Evolutionary conservation across 441 rosid genomes (phyloP).

Genomic region (Codiaeum variegatum): DNA sequence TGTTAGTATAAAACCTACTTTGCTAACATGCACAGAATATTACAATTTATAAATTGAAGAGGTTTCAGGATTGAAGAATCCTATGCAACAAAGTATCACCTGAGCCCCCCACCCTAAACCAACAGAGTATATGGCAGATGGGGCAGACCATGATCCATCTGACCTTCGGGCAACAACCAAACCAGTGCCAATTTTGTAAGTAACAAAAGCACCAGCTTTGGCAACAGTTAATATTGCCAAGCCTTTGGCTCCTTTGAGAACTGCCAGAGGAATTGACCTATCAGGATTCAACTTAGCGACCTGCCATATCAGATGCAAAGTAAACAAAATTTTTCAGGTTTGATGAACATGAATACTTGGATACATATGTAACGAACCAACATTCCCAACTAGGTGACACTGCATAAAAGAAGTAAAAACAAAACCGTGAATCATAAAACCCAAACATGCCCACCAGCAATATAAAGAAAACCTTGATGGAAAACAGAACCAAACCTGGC

Average conservation of each 20-base stretch:
- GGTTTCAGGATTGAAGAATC: constrained; percentile 3
- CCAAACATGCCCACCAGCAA: neutral
- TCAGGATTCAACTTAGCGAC: constrained; percentile 77
- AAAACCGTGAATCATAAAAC: neutral
- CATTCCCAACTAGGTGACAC: constrained; percentile 3
- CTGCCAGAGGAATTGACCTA: constrained; percentile 74
- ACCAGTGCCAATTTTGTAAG: constrained; percentile 94
- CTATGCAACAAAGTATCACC: constrained; percentile 36
- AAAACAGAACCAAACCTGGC: constrained; percentile 49
- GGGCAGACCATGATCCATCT: constrained; percentile 98
- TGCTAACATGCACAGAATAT: neutral
- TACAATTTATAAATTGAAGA: neutral
- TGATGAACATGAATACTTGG: neutral
- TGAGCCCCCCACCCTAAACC: constrained; percentile 99
- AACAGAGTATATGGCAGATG: constrained; percentile 73
- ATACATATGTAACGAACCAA: constrained; percentile 1
- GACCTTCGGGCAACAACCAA: constrained; percentile 74
- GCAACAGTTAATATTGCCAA: constrained; percentile 88
- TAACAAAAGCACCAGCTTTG: constrained; percentile 78
- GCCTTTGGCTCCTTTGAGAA: constrained; percentile 79
- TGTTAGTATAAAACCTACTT: neutral
- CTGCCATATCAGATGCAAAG: constrained; percentile 33
- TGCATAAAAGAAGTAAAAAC: neutral
- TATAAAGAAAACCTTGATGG: neutral
- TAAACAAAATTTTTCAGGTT: constrained; percentile 10